Evolutionary conservation across 2,329 filamentous ascomycete genomes (phyloP).

Genomic region (Blumeria hordei): DNA sequence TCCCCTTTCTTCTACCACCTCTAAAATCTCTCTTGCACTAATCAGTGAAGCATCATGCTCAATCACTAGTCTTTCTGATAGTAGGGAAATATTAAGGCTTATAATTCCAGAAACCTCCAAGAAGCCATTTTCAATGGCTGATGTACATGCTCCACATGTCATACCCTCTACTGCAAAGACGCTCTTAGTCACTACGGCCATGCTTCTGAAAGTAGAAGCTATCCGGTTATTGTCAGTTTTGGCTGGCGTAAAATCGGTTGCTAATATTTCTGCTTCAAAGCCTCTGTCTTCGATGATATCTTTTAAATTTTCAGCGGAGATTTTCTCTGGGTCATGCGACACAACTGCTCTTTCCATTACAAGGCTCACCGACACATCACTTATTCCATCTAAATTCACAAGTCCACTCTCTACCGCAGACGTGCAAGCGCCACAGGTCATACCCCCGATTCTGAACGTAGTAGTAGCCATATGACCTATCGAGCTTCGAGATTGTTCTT

Average conservation of each 20-base stretch:
- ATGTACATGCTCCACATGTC: slow-evolving; percentile 80
- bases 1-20: slow-evolving; percentile 43
- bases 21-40: slow-evolving; percentile 26
- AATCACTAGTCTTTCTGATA: slow-evolving; percentile 67
- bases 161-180: slow-evolving; percentile 65
- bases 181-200: slow-evolving; percentile 29
- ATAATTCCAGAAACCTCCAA: slow-evolving; percentile 49
- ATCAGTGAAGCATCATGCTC: slow-evolving; percentile 43
- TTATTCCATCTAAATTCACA: slow-evolving; percentile 55
- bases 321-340: slow-evolving; percentile 55
- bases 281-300: slow-evolving; percentile 81
- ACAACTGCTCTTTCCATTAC: slow-evolving; percentile 93
- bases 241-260: slow-evolving; percentile 45
- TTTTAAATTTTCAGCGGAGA: slow-evolving; percentile 51
- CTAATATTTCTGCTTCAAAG: slow-evolving; percentile 76
- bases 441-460: slow-evolving; percentile 74
- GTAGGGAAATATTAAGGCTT: slow-evolving; percentile 56
- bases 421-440: slow-evolving; percentile 82
- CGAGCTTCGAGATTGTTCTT: not conserved
- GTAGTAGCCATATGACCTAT: slow-evolving; percentile 51
- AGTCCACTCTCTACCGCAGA: slow-evolving; percentile 89
- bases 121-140: slow-evolving; percentile 61
- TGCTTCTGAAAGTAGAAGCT: slow-evolving; percentile 4
- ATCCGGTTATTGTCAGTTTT: slow-evolving; percentile 17
- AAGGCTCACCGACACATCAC: slow-evolving; percentile 72